Evolutionary conservation across 2,329 filamentous ascomycete genomes (phyloP).

Genomic region (Hypoxylon sp.): DNA sequence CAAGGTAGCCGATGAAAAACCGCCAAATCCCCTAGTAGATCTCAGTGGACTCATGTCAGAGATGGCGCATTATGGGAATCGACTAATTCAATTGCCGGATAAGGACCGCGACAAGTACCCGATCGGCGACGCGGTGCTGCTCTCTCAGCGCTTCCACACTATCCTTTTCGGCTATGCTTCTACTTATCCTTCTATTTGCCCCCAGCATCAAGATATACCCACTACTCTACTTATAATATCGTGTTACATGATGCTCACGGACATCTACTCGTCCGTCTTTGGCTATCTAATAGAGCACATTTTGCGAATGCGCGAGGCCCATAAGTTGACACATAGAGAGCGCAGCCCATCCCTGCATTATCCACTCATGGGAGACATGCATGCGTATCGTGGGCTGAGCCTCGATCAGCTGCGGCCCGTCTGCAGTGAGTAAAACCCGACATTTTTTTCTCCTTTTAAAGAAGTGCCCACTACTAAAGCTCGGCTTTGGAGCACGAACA

Average conservation of each 20-base stretch:
- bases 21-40: conserved; percentile 1
- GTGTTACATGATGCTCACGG: conserved; percentile 14
- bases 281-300: conserved; percentile 15
- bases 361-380: conserved; percentile 15
- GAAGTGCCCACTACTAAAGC: not conserved
- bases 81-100: not conserved
- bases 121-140: conserved; percentile 8
- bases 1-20: conserved; percentile 3
- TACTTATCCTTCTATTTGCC: not conserved
- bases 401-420: conserved; percentile 11
- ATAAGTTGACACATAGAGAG: conserved; percentile 7
- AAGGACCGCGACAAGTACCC: conserved; percentile 16
- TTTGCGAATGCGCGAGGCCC: conserved; percentile 5
- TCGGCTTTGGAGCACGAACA: not conserved
- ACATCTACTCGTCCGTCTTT: conserved; percentile 12
- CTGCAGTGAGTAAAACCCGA: conserved; percentile 10
- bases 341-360: conserved; percentile 6
- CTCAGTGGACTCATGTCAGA: conserved; percentile 8
- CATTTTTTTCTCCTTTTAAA: not conserved
- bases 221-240: conserved; percentile 12
- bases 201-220: conserved; percentile 12
- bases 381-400: conserved; percentile 15
- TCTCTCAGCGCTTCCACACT: conserved; percentile 10
- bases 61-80: conserved; percentile 12
- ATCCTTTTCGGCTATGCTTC: conserved; percentile 10